These are phyloP conservation scores for Fusarium tjaetaba DNA, from an alignment of 2,329 filamentous ascomycete species.

Conservation along the genomic window DNA sequence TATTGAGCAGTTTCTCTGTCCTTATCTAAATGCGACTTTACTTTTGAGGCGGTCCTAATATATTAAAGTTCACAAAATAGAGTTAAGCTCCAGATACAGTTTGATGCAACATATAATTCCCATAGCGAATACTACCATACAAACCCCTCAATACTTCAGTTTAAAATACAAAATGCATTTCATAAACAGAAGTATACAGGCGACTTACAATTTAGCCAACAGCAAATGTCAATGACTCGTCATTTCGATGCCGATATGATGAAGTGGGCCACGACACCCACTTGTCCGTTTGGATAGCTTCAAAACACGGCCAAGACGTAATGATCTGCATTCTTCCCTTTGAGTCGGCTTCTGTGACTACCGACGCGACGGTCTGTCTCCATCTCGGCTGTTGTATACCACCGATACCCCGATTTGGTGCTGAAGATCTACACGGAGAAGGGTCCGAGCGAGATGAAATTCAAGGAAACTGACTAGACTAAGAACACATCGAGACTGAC, in stretches of 20 bases:
- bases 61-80: neutral
- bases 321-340: neutral
- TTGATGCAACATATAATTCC: neutral
- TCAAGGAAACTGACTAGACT: neutral
- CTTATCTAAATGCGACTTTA: accelerated
- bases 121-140: neutral
- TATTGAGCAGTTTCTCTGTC: accelerated
- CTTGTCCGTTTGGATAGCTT: neutral
- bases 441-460: neutral
- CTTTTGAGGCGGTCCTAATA: accelerated
- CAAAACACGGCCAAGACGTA: neutral
- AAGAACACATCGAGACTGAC: neutral
- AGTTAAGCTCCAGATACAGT: neutral
- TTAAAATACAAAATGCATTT: neutral
- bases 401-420: neutral
- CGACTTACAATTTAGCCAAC: neutral
- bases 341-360: neutral
- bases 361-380: neutral
- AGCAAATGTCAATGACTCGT: neutral
- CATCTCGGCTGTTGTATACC: neutral
- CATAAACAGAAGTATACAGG: accelerated
- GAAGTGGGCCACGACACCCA: neutral
- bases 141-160: neutral
- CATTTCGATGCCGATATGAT: neutral
- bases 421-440: neutral